Base-by-base conservation (phyloP, 805 yeast genomes). In the Yarrowia sp. region DNA sequence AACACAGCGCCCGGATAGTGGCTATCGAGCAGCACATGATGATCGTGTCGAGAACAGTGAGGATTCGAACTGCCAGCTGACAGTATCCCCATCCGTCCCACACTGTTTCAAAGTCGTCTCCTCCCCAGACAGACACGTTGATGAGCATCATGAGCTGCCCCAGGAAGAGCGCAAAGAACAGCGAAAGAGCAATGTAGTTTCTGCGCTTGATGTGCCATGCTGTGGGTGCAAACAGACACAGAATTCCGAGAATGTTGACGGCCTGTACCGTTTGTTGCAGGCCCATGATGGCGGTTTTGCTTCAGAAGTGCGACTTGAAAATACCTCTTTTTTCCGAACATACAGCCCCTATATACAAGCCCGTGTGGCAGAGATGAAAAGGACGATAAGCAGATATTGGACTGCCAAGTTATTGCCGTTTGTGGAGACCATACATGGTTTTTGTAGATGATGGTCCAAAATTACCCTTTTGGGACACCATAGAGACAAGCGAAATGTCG, bases 81-180 rank as follows among this genome's bases (percentile, higher is more conserved):
- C 58, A 51, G 42, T 51, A 51, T 0, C 58, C 58, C 42, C 42
- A 24, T 8, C 58, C 58, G 16, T 51, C 24, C 42, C 58, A 33
- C 2, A 18, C 18, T 12, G 58, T 33, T n/a, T 33, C 31, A 10
- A 33, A 51, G 13, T 51, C 24, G 32, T 24, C 41, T 32, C 58
- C 58, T 14, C 58, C 58, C 58, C 58, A 51, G 2, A 51, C 16
- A 2, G 58, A 22, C 13, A 42, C 58, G 14, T 51, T 51, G 25
- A 51, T 16, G 24, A 51, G 58, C 58, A 51, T 51, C 29, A 51
- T 16, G 21, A 51, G 41, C 14, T 51, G 58, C 21, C 58, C 58
- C 42, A 51, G 13, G 16, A 33, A 51, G 6, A 51, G 42, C 2
- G 58, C 24, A 12, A 35, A 35, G 13, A 51, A 51, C 13, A 51